Evolutionary conservation across 2,329 filamentous ascomycete genomes (phyloP), one percentile per base, ranked within the genome.

Genomic region (Akanthomyces dipterigenus): DNA sequence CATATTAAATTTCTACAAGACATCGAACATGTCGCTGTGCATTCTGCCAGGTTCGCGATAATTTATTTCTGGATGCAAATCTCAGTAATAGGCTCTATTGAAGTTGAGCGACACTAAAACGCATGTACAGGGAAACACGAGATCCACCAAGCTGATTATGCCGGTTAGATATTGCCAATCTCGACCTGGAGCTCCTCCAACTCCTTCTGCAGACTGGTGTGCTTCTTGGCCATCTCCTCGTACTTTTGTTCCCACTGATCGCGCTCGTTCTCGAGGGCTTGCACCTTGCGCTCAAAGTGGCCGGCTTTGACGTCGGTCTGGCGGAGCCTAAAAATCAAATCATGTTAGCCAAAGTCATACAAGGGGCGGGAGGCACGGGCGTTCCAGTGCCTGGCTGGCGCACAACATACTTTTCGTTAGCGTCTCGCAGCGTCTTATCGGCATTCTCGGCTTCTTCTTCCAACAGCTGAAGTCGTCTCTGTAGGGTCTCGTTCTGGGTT

Each of bases 231-330:
- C 89, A 96, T 96, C 77, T 98, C 93, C 80, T 98, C 95, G 81
- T 96, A 98, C 83, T 99, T 98, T 78, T 83, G 76, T 83, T 98
- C 95, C 93, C 93, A 97, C 78, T 93, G 87, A 78, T 97, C 92
- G 71, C 91, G 89, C 76, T 93, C 86, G 73, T 86, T 82, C 81
- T 99, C 95, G 73, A 97, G 88, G 71, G 95, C 93, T 79, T 97
- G 91, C 70, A 98, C 95, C 84, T 98, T 98, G 80, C 95, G 95
- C 83, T 99, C 95, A 79, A 93, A 98, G 82, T 99, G 93, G 71
- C 93, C 95, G 72, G 93, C 93, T 85, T 98, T 98, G 80, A 98
- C 92, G 76, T 99, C 95, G 80, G 95, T 97, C 82, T 96, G 93
- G 77, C 95, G 93, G 74, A 98, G 91, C 82, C 95, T 99, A 70